A percentile compares a stretch with the other conserved stretches of the same genome.
Evolutionary conservation across 2,329 filamentous ascomycete genomes (phyloP).

Genomic region (Penicillium sp.): DNA sequence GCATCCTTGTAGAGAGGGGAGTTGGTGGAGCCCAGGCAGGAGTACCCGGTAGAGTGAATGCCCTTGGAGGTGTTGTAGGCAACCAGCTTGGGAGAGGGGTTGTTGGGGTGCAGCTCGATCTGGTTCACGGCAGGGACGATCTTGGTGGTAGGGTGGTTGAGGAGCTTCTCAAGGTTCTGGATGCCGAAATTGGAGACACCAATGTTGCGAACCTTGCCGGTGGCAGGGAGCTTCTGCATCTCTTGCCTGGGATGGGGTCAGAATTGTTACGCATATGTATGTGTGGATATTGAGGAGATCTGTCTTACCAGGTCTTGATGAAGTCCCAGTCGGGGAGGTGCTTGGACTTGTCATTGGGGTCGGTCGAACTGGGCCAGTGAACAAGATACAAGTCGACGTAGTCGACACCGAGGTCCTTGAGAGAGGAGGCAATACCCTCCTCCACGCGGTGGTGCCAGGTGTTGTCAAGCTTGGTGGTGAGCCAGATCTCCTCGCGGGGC

Average conservation of each 20-base stretch:
- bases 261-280: slow-evolving; percentile 13
- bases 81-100: slow-evolving; percentile 61
- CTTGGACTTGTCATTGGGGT: slow-evolving; percentile 54
- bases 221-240: slow-evolving; percentile 47
- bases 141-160: slow-evolving; percentile 62
- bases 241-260: slow-evolving; percentile 62
- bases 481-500: slow-evolving; percentile 65
- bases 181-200: slow-evolving; percentile 86
- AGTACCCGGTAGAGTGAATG: slow-evolving; percentile 58
- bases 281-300: background rate
- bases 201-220: slow-evolving; percentile 71
- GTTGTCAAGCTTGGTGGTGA: slow-evolving; percentile 70
- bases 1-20: slow-evolving; percentile 56
- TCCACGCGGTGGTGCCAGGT: slow-evolving; percentile 62
- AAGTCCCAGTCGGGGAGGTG: slow-evolving; percentile 77
- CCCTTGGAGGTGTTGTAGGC: slow-evolving; percentile 53
- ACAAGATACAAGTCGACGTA: slow-evolving; percentile 74
- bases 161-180: slow-evolving; percentile 73
- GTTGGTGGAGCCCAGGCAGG: slow-evolving; percentile 56
- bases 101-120: slow-evolving; percentile 63
- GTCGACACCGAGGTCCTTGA: slow-evolving; percentile 64
- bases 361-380: slow-evolving; percentile 63
- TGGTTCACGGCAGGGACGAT: slow-evolving; percentile 55
- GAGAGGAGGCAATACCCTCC: slow-evolving; percentile 61
- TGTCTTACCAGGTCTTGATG: slow-evolving; percentile 66